Evolutionary conservation across 2,329 filamentous ascomycete species (phyloP), one percentile per base, ranked within the genome.

Genomic region (Trichoderma afroharzianum): DNA sequence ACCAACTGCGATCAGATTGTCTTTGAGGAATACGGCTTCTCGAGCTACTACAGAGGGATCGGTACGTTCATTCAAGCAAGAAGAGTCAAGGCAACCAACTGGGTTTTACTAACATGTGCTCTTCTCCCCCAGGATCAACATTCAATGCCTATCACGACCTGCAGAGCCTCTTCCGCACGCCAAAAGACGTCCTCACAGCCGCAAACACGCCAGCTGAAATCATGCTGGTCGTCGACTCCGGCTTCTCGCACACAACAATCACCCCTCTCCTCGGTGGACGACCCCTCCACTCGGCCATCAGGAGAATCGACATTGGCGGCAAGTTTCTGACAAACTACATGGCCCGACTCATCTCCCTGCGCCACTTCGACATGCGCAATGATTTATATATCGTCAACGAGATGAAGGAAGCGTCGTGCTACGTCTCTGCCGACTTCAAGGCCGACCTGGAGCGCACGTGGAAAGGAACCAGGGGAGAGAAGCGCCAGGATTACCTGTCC

Each of bases 1-100:
- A 89, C 91, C 50, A 96, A 98, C 79, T 94, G 93, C 76, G 96
- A 99, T 78, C 95, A 99, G 83, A 94, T 99, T 78, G 89, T 98
- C 1, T 98, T 99, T 84, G 96, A 99, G 79, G 95, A 98, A 79
- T 99, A 96, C 83, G 93, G 93, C 3, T 99, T 99, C 81, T 88
- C 91, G 12, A 92, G 92, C 75, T 97, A 97, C 82, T 92, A 92
- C 74, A 89, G 96, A 73, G 91, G 89, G 71, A 84, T 93, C 74
- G 93, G 93, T 88, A 80, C 72, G 84, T 43, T 28, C 57, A 2
- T 11, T 6, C 26, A 6, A 15, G 7, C 6, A n/a, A 11, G 14
- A 1, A n/a, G 15, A 15, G 24, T 43, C 15, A 28, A 1, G 24
- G 1, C 15, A 7, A 11, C 11, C 7, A 6, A 24, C 12, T 28